Percentiles rank a stretch among this genome's conserved stretches.
phyloP scores from a whole-genome alignment of 192 early-diverging fungal species.

The Podila horticola region DNA sequence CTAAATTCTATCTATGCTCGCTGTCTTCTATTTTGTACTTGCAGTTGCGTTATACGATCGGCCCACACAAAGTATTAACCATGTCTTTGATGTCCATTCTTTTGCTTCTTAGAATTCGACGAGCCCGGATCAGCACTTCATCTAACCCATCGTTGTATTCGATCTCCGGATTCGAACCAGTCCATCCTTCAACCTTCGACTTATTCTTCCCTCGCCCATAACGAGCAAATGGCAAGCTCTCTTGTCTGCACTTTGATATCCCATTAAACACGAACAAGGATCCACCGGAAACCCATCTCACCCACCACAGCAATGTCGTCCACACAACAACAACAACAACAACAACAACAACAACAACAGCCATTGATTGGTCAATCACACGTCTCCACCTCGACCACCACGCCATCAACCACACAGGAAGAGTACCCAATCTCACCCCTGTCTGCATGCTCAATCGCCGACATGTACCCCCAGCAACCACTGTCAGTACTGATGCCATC shows the following conservation, averaged over 20 bases:
- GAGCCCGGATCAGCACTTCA: not conserved
- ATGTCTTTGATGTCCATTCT: not conserved
- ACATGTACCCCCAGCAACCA: not conserved
- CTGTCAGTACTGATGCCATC: not conserved
- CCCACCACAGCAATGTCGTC: not conserved
- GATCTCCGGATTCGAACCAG: slow-evolving; percentile 2
- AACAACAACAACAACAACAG: not conserved
- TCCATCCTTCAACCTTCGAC: not conserved
- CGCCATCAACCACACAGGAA: not conserved
- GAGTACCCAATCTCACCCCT: not conserved
- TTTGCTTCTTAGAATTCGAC: not conserved
- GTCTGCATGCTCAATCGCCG: not conserved
- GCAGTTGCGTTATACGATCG: too few species aligned
- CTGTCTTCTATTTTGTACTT: too few species aligned
- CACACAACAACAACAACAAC: slow-evolving; percentile 1
- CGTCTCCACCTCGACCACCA: too few species aligned
- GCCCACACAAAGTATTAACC: not conserved
- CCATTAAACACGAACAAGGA: not conserved
- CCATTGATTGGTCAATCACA: not conserved
- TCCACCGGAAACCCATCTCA: not conserved
- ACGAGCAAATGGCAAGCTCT: slow-evolving; percentile 3
- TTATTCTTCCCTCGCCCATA: not conserved
- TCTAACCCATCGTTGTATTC: not conserved
- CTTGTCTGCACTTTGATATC: not conserved
- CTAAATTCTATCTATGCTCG: too few species aligned